A percentile compares a stretch with the other conserved stretches of the same genome.
phyloP scores from a whole-genome alignment of 345 rosid genomes.

The Cardamine chenopodiifolia region DNA sequence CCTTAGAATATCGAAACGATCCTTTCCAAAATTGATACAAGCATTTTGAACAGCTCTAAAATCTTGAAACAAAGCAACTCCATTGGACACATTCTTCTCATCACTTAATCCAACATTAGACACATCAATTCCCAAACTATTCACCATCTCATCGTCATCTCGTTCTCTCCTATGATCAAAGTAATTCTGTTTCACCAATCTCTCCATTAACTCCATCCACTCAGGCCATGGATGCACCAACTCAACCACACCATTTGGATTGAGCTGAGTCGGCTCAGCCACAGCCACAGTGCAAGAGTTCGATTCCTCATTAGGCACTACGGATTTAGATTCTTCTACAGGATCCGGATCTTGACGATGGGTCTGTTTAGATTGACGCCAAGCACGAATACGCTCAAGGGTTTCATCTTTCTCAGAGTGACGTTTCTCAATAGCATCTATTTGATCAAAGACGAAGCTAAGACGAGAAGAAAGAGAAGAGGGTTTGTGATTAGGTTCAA shows the following conservation, averaged over 20 bases:
- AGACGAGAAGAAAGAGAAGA: constrained; percentile 85
- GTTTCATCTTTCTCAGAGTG: constrained; percentile 64
- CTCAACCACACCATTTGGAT: constrained; percentile 50
- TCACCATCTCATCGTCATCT: constrained; percentile 66
- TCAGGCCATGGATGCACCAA: constrained; percentile 98
- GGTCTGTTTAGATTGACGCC: constrained; percentile 75
- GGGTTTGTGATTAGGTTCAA: constrained; percentile 47
- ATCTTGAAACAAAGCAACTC: constrained; percentile 63
- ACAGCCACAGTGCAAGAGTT: neutral
- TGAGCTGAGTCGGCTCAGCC: constrained; percentile 6
- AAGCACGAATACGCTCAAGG: constrained; percentile 82
- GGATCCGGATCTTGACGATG: constrained; percentile 30
- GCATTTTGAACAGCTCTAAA: constrained; percentile 79
- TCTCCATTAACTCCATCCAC: constrained; percentile 95
- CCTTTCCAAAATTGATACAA: constrained; percentile 87
- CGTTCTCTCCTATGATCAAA: constrained; percentile 75
- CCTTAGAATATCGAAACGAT: constrained; percentile 97
- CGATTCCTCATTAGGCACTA: neutral
- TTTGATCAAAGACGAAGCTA: constrained; percentile 92
- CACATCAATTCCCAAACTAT: constrained; percentile 59
- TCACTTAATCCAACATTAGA: constrained; percentile 29
- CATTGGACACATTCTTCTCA: constrained; percentile 42
- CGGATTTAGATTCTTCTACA: neutral
- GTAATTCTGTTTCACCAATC: constrained; percentile 82
- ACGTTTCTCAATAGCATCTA: constrained; percentile 77